Base-by-base conservation (phyloP, 1,139 yeast species). In the Diutina siamensis region DNA sequence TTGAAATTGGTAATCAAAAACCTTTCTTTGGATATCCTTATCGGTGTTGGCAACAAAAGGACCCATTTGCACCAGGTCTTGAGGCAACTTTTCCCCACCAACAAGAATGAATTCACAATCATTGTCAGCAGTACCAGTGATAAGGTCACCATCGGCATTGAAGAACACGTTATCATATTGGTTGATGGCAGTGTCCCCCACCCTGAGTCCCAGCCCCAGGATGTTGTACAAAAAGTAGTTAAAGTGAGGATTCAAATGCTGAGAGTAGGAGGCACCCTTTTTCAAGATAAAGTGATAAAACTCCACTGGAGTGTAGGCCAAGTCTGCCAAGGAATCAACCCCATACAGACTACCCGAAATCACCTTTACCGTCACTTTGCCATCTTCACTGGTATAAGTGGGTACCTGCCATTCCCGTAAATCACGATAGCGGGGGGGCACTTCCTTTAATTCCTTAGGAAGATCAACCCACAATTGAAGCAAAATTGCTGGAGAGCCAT, bases 391-490 rank as follows among this genome's bases (percentile, higher is more conserved):
- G 5, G 12, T 22, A 13, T 19, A 13, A 2, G n/a, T 22, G 3
- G 95, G 95, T 44, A 85, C 78, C 56, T 87, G 95, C 55, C 71
- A 69, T 13, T 74, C 74, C 57, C 77, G 73, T 57, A 88, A 71
- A 59, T 87, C 94, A 55, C 95, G 74, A 65, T 88, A 88, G 48
- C 94, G 68, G 44, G 97, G 96, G 44, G 74, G 76, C 48, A 77
- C 67, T 49, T 78, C 72, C 59, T 86, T 86, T 59, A 83, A 65
- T 3, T 75, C 65, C 47, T 71, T 74, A 3, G 96, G 96, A 50
- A 87, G 71, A 58, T 87, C 95, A 45, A 88, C 95, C 97, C 97
- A 88, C 46, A 89, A 65, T 62, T 88, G 96, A 71, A 88, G 69
- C 45, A 95, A 96, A 38, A 68, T 74, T 35, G 80, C 78, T 1